Percentiles rank a stretch among this genome's conserved stretches.
Evolutionary conservation across 73 alveolate species (phyloP).

Genomic region (Symbiodinium pilosum): DNA sequence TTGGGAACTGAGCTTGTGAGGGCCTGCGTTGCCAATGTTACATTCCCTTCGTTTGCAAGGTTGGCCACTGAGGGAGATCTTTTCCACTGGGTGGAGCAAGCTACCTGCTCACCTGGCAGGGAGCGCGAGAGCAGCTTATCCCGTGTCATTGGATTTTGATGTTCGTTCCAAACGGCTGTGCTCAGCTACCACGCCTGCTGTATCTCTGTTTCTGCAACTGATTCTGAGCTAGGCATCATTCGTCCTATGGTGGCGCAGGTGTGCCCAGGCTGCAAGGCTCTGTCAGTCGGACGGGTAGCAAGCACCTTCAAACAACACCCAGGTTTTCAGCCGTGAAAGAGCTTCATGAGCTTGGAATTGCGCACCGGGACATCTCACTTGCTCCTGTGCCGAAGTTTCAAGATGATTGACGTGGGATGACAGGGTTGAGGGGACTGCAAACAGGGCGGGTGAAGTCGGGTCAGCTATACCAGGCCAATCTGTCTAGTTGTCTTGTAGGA

Average conservation of each 20-base stretch:
- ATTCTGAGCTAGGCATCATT: slow-evolving; percentile 43
- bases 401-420: too few species aligned
- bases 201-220: not conserved
- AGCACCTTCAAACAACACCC: not conserved
- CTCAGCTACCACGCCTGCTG: too few species aligned
- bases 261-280: slow-evolving; percentile 13
- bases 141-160: not conserved
- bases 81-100: slow-evolving; percentile 51
- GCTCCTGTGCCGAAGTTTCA: slow-evolving; percentile 15
- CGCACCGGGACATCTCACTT: slow-evolving; percentile 79
- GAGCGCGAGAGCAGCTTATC: slow-evolving; percentile 51
- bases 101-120: not conserved
- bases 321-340: slow-evolving; percentile 71
- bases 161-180: not conserved
- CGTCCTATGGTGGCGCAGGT: slow-evolving; percentile 86
- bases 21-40: too few species aligned
- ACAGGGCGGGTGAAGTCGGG: too few species aligned
- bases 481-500: not conserved
- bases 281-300: not conserved
- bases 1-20: not conserved
- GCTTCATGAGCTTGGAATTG: slow-evolving; percentile 86
- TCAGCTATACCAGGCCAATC: too few species aligned
- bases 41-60: too few species aligned
- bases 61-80: slow-evolving; percentile 70
- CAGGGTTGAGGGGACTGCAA: too few species aligned